phyloP scores from a whole-genome alignment of 345 rosid genomes.

The Arabidopsis suecica region DNA sequence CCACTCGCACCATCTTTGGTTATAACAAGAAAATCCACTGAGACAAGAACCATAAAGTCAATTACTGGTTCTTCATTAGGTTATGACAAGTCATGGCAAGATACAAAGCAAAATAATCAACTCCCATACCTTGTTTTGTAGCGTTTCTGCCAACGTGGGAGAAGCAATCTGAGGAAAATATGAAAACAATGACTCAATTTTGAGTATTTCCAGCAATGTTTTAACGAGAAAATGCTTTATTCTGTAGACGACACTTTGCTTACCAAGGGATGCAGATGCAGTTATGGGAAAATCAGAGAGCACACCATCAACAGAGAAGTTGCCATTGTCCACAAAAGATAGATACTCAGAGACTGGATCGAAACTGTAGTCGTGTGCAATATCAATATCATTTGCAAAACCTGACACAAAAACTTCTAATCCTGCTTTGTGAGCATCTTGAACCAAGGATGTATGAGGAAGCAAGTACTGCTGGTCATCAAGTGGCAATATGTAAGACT shows the following conservation, averaged over 20 bases:
- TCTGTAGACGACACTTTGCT: conserved; percentile 30
- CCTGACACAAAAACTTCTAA: conserved; percentile 78
- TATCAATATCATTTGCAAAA: conserved; percentile 69
- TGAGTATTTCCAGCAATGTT: not conserved
- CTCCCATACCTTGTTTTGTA: conserved; percentile 59
- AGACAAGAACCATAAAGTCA: conserved; percentile 34
- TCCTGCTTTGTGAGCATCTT: conserved; percentile 85
- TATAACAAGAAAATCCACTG: conserved; percentile 63
- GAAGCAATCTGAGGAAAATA: conserved; percentile 69
- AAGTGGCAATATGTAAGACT: conserved; percentile 72
- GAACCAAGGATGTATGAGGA: conserved; percentile 61
- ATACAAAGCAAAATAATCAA: conserved; percentile 4
- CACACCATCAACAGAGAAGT: conserved; percentile 90
- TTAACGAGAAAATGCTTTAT: not conserved
- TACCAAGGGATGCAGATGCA: conserved; percentile 73
- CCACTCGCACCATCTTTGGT: conserved; percentile 92
- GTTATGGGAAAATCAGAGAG: conserved; percentile 88
- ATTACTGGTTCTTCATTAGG: not conserved
- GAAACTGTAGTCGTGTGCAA: conserved; percentile 77
- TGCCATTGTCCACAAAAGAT: conserved; percentile 69
- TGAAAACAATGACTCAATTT: not conserved
- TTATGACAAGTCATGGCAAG: conserved; percentile 9
- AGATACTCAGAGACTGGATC: conserved; percentile 83
- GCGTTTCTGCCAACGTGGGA: conserved; percentile 63
- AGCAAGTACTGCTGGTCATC: conserved; percentile 54